Percentiles rank a stretch among this genome's conserved stretches.
phyloP scores from a whole-genome alignment of 108 stramenopile genomes.

The Fragilaria crotonensis region DNA sequence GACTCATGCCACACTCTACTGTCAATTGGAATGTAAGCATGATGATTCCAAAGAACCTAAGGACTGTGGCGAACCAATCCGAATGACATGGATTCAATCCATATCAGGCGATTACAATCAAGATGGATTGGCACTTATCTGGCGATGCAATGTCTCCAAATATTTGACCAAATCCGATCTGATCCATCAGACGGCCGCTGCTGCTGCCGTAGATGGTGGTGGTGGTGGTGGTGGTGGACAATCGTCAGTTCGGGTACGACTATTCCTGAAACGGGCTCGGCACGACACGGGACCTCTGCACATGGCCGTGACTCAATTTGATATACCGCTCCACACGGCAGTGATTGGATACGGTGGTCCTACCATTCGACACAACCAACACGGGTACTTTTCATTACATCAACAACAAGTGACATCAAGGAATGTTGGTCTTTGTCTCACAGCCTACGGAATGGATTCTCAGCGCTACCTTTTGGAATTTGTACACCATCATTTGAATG shows the following conservation, averaged over 20 bases:
- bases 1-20: neutral
- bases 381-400: neutral
- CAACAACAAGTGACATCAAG: neutral
- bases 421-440: conserved; percentile 14
- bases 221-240: neutral
- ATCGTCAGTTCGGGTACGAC: neutral
- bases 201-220: neutral
- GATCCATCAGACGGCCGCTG: neutral
- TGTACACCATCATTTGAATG: conserved; percentile 17
- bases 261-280: neutral
- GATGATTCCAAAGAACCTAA: neutral
- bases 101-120: neutral
- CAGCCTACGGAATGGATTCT: conserved; percentile 1
- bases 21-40: neutral
- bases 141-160: neutral
- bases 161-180: neutral
- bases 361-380: neutral
- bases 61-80: neutral
- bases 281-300: neutral
- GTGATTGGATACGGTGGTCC: conserved; percentile 16
- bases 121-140: neutral
- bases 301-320: neutral
- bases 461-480: conserved; percentile 11
- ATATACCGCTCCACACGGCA: conserved; percentile 9
- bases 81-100: neutral